Evolutionary conservation across 176 grass and related monocot genomes (phyloP), one percentile per base, ranked within the genome.

Genomic region (Phragmites australis): DNA sequence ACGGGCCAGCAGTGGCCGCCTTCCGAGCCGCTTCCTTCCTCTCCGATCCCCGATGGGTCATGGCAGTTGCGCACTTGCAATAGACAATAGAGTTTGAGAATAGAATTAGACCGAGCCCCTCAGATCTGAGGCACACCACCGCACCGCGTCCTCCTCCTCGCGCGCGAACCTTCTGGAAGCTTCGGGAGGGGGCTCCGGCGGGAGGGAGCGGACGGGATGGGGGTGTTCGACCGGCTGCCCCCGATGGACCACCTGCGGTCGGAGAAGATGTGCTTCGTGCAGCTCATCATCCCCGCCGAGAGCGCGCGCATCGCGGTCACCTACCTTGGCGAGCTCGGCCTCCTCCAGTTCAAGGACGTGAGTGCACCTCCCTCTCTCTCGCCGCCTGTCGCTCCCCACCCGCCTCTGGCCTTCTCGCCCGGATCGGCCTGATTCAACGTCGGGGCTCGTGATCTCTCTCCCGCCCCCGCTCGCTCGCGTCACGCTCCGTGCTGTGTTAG

Each of bases 261-360:
- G 18, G 97, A 99, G 82, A 87, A 90, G 84, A 96, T 99, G 97
- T 90, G 93, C 97, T 86, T 93, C 82, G 97, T 99, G 84, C 97
- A 93, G 81, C 90, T 99, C 79, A 99, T 99, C 66, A 96, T 93
- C 71, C 97, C 97, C 79, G 93, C 90, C 41, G 97, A 99, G 83
- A 87, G 88, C 72, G 79, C 93, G 37, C 97, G 90, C 87, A 79
- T 86, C 65, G 87, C 97, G 78, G 83, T 99, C 81, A 91, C 90
- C 42, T 99, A 99, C 84, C 92, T 99, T 66, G 97, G 97, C 34
- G 97, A 99, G 83, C 90, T 99, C 46, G 97, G 97, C 8, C 85
- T 99, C 73, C 84, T 99, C 42, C 97, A 99, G 88, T 96, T 99
- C 88, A 95, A 93, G 89, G 97, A 99, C 77, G 97, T 99, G 83